A percentile compares a stretch with the other conserved stretches of the same genome.
These are phyloP conservation scores for Achlya hypogyna DNA, from an alignment of 352 stramenopile species.

Conservation along the genomic window DNA sequence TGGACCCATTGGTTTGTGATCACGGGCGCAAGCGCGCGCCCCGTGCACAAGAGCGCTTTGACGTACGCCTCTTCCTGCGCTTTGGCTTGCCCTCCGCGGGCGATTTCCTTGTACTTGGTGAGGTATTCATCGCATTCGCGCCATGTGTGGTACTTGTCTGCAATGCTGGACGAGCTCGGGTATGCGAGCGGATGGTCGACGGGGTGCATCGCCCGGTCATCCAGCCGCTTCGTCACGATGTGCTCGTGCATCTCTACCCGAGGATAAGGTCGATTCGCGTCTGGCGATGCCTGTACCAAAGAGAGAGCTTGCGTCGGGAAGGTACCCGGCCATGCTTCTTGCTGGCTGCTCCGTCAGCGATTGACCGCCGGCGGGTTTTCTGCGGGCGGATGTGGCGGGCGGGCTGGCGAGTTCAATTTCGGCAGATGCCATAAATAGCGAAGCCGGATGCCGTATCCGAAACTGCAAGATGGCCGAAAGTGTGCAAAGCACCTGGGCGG, in stretches of 20 bases:
- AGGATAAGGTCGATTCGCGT: not conserved
- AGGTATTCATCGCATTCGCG: slow-evolving; percentile 6
- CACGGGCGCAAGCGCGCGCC: not conserved
- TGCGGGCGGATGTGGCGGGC: not conserved
- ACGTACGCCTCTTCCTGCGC: slow-evolving; percentile 4
- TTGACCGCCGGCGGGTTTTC: not conserved
- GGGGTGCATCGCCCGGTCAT: not conserved
- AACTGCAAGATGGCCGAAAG: no score
- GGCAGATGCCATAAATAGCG: not conserved
- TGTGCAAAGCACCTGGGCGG: not conserved
- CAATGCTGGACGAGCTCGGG: not conserved
- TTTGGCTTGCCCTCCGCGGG: not conserved
- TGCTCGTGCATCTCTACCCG: not conserved
- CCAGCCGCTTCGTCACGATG: not conserved
- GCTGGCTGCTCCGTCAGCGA: not conserved
- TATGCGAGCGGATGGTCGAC: not conserved
- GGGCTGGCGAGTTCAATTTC: not conserved
- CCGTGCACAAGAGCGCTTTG: not conserved
- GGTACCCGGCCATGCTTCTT: not conserved
- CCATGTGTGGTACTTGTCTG: slow-evolving; percentile 1
- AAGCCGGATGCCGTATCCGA: not conserved
- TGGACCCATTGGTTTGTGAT: slow-evolving; percentile 4
- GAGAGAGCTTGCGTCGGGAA: not conserved
- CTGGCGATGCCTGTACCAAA: not conserved
- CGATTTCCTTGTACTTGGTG: slow-evolving; percentile 6